A percentile compares a stretch with the other conserved stretches of the same genome.
These are phyloP conservation scores for Lodderomyces oxycetoniae DNA, from an alignment of 1,139 yeast genomes.

Conservation along the genomic window DNA sequence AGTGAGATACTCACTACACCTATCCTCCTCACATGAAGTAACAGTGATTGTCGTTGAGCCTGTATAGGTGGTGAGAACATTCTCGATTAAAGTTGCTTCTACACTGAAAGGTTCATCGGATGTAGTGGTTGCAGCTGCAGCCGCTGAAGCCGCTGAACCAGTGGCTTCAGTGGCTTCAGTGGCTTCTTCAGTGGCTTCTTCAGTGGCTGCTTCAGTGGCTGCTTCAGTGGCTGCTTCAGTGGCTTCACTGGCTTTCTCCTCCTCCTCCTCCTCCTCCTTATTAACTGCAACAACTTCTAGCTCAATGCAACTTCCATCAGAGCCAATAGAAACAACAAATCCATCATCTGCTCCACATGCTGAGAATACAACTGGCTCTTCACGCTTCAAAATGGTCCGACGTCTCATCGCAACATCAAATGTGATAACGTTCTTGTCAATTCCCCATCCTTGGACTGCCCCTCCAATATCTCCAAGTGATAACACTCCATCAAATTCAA, in stretches of 20 bases:
- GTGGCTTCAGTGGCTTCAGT: conserved; percentile 4
- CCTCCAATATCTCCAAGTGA: conserved; percentile 13
- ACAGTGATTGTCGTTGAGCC: conserved; percentile 9
- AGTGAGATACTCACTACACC: conserved; percentile 7
- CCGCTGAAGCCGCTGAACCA: conserved; percentile 4
- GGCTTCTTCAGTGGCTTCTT: conserved; percentile 4
- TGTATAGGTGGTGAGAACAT: conserved; percentile 7
- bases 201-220: conserved; percentile 2
- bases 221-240: conserved; percentile 2
- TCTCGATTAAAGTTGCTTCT: conserved; percentile 2
- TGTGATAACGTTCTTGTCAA: conserved; percentile 24
- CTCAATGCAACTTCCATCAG: conserved; percentile 11
- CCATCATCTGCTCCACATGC: conserved; percentile 18
- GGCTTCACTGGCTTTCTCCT: conserved; percentile 5
- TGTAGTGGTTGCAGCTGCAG: conserved; percentile 4
- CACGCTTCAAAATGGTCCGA: conserved; percentile 21
- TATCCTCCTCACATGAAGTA: conserved; percentile 11
- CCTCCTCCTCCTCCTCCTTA: conserved; percentile 5
- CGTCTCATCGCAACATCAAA: conserved; percentile 15
- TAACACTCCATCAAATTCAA: conserved; percentile 3
- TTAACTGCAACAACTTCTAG: conserved; percentile 6
- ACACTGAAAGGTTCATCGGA: conserved; percentile 4
- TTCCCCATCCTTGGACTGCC: conserved; percentile 28
- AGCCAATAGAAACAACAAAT: conserved; percentile 14
- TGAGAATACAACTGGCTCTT: conserved; percentile 6